Percentiles rank a stretch among this genome's conserved stretches.
Evolutionary conservation across 2,329 filamentous ascomycete genomes (phyloP).

Genomic region (Ophiostoma fasciatum): DNA sequence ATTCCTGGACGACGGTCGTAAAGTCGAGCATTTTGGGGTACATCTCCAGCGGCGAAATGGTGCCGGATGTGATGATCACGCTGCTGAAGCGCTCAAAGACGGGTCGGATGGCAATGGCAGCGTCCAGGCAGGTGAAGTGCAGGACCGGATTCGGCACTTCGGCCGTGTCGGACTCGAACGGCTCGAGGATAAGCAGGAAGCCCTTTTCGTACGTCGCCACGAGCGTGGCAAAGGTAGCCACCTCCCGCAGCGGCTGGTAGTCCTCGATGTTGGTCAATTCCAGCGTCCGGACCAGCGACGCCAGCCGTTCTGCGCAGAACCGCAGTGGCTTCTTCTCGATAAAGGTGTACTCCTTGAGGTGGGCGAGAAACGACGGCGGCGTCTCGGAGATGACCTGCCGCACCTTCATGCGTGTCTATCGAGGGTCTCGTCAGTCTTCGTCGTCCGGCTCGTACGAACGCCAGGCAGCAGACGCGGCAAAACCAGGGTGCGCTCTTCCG

Average conservation of each 20-base stretch:
- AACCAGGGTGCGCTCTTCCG: neutral
- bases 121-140: constrained; percentile 92
- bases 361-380: constrained; percentile 79
- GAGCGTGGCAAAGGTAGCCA: constrained; percentile 91
- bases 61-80: constrained; percentile 96
- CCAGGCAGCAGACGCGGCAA: too few species aligned
- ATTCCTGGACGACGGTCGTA: constrained; percentile 83
- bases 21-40: constrained; percentile 98
- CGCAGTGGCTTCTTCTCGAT: constrained; percentile 91
- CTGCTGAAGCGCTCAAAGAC: constrained; percentile 97
- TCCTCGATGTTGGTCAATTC: constrained; percentile 97
- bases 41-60: constrained; percentile 93
- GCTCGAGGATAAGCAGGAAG: constrained; percentile 91
- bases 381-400: constrained; percentile 95
- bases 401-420: constrained; percentile 93
- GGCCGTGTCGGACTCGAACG: constrained; percentile 87
- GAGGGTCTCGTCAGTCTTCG: neutral
- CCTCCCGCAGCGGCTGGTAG: constrained; percentile 90
- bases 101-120: constrained; percentile 93
- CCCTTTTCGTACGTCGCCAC: constrained; percentile 95
- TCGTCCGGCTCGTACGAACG: neutral
- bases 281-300: constrained; percentile 83
- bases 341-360: constrained; percentile 90
- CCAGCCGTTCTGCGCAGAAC: constrained; percentile 89
- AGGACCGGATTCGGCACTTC: constrained; percentile 94